These are phyloP conservation scores for Penicillium samsonianum DNA, from an alignment of 495 filamentous ascomycete genomes.

Conservation along the genomic window DNA sequence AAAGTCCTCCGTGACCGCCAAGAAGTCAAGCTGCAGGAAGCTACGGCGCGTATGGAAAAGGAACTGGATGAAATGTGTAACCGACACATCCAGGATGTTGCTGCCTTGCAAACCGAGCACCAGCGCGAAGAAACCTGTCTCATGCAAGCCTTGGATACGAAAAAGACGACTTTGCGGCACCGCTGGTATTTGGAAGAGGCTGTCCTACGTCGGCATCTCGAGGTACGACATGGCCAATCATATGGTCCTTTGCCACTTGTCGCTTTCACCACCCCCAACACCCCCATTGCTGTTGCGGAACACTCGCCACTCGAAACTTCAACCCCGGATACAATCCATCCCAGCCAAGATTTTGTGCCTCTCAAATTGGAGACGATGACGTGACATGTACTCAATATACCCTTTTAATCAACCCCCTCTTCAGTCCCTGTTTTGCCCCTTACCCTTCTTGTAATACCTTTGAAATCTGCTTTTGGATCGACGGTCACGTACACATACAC, in stretches of 20 bases:
- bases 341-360: background rate
- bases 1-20: constrained; percentile 81
- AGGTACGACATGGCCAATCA: constrained; percentile 45
- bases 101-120: constrained; percentile 55
- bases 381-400: constrained; percentile 6
- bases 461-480: constrained; percentile 13
- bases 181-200: constrained; percentile 68
- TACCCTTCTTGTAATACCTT: constrained; percentile 38
- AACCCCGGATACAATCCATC: constrained; percentile 8
- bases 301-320: constrained; percentile 8
- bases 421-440: constrained; percentile 13
- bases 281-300: constrained; percentile 27
- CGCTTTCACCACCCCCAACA: constrained; percentile 32
- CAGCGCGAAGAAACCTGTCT: constrained; percentile 54
- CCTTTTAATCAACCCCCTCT: constrained; percentile 30
- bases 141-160: constrained; percentile 47
- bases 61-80: constrained; percentile 59
- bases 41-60: constrained; percentile 62
- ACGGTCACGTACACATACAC: constrained; percentile 21
- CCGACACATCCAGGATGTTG: constrained; percentile 52
- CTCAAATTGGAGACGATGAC: constrained; percentile 6
- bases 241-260: constrained; percentile 54
- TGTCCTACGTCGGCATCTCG: constrained; percentile 61
- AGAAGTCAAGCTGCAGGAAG: constrained; percentile 65
- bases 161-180: constrained; percentile 50